Evolutionary conservation across 2,329 filamentous ascomycete genomes (phyloP), one percentile per base, ranked within the genome.

Genomic region (Hypoxylon sp.): DNA sequence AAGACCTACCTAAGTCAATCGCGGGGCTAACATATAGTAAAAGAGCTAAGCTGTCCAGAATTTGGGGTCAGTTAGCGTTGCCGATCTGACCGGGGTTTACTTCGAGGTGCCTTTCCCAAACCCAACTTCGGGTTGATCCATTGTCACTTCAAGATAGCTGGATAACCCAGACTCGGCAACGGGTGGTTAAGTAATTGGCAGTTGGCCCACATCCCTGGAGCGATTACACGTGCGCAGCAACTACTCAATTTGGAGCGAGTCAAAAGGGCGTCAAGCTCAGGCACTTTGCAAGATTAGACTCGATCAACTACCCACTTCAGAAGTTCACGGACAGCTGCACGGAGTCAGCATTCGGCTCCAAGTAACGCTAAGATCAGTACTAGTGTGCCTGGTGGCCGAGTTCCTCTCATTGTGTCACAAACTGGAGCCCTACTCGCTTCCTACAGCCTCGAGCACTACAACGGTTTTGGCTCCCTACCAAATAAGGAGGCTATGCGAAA

Each of bases 31-130:
- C 45, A 30, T 30, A 3, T 6, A 2, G 1, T 32, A 36, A 50
- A 19, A 46, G 38, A 25, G 10, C 51, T 46, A 49, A 51, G 23
- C 30, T 34, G 34, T 36, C 53, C 50, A 60, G 49, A 55, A 51
- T 46, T 67, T 50, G 56, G 57, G 63, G 52, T 62, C 52, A 58
- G 60, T 58, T 64, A 69, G 61, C 59, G 60, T 36, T 50, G 67
- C 21, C 52, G 67, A 69, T 67, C 60, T 62, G 38, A 67, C 63
- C 36, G 30, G 67, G 67, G 59, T 48, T 48, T 55, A 21, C 38
- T 48, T 65, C 32, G 30, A 19, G 43, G 52, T 46, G 38, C 55
- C 50, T 34, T 58, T 58, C 46, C 17, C 21, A 49, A 60, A 32
- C 25, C 34, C 25, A 61, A 61, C 34, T 50, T 51, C 52, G 48